Base-by-base conservation (phyloP, 768 basidiomycete genomes). In the Mycena alexandri region DNA sequence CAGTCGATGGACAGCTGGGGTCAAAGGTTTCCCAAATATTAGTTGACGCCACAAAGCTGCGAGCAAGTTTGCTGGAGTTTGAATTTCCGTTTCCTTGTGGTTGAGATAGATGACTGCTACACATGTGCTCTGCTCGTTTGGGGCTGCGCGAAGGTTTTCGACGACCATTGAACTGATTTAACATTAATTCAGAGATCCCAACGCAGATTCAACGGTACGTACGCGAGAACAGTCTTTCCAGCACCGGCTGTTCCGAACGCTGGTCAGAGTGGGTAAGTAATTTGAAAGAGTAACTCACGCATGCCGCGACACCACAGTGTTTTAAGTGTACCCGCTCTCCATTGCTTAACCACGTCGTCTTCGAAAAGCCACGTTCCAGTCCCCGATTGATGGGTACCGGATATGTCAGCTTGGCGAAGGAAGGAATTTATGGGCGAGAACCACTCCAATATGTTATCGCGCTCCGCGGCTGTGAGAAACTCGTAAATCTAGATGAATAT, bases 81-180 rank as follows among this genome's bases (percentile, higher is more conserved):
- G 63, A 12, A 29, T 19, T 8, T 55, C 63, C 0, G 44, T 56
- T 22, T 65, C 63, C 34, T 57, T 56, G 55, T 65, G 54, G 50
- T 65, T 65, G 44, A 65, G 43, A 48, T 65, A 65, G 33, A 55
- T 48, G 11, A 46, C 41, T 9, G 63, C 63, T 5, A 64, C 63
- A 12, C 63, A 53, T 6, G 21, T 16, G 34, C 10, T 24, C 21
- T 38, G 19, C 34, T 41, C 16, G 10, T 56, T 42, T 3, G 12
- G 21, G 4, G 22, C 17, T 17, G 36, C n/a, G 10, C 46, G 41
- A 17, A 64, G 42, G 34, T 64, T 9, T 24, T 54, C 43, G 19
- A 56, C 46, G 8, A 56, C 38, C 19, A 64, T 25, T 24, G 54
- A 55, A 9, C 54, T 54, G 19, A 13, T 63, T 17, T 25, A 2